Evolutionary conservation across 2,329 filamentous ascomycete genomes (phyloP).

Genomic region (Herpotrichia juniperi): DNA sequence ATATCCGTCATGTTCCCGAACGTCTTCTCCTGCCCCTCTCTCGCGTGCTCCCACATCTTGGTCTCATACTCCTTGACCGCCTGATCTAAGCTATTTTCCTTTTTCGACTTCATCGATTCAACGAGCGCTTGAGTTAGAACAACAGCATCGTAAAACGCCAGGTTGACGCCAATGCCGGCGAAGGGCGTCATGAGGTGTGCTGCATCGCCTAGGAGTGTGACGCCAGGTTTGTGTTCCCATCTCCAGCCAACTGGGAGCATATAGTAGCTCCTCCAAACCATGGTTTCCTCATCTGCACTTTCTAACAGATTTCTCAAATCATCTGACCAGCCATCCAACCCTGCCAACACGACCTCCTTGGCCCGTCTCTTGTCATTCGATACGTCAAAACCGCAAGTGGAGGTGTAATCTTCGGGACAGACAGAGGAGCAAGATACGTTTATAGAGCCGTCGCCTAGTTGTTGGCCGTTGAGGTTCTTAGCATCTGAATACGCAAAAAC

Average conservation of each 20-base stretch:
- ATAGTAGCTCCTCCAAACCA: constrained; percentile 38
- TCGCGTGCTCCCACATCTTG: constrained; percentile 47
- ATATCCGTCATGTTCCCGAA: constrained; percentile 55
- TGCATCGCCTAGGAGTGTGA: constrained; percentile 51
- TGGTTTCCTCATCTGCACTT: constrained; percentile 19
- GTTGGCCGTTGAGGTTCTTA: constrained; percentile 35
- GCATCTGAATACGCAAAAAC: constrained; percentile 37
- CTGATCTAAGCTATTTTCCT: constrained; percentile 24
- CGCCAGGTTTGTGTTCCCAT: constrained; percentile 44
- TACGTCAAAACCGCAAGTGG: constrained; percentile 25
- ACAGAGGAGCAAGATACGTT: constrained; percentile 29
- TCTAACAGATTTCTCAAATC: constrained; percentile 32
- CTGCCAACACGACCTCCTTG: constrained; percentile 24
- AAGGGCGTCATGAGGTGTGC: constrained; percentile 49
- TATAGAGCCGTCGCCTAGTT: constrained; percentile 42
- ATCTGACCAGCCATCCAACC: constrained; percentile 39
- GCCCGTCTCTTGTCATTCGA: constrained; percentile 20
- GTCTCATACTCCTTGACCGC: constrained; percentile 41
- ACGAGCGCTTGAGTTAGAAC: constrained; percentile 42
- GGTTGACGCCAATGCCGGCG: constrained; percentile 47
- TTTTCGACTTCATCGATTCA: constrained; percentile 18
- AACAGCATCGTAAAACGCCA: constrained; percentile 44
- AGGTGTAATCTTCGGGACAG: constrained; percentile 29
- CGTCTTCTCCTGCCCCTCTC: constrained; percentile 40
- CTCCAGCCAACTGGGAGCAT: constrained; percentile 48